Conservation (phyloP, 2,329 filamentous ascomycete species). For the Curvularia sp. region DNA sequence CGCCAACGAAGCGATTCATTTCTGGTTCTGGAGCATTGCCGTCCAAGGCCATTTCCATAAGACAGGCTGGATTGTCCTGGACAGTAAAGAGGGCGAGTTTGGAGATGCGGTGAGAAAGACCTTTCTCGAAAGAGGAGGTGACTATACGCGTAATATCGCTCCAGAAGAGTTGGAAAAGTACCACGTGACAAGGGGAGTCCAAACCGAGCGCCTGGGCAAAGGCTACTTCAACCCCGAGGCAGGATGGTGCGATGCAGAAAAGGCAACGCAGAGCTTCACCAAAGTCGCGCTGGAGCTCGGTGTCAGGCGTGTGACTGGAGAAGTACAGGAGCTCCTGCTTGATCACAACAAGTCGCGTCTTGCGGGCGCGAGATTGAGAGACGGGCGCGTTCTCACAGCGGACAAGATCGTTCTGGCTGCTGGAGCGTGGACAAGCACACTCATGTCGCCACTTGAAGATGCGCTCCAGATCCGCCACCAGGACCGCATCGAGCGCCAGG, state of each 20-base stretch:
- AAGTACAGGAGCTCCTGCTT: constrained; percentile 55
- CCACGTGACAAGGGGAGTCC: constrained; percentile 47
- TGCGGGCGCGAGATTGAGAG: constrained; percentile 57
- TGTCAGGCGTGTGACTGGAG: constrained; percentile 55
- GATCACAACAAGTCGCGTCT: constrained; percentile 40
- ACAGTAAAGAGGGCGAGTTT: constrained; percentile 56
- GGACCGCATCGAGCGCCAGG: constrained; percentile 60
- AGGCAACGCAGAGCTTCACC: constrained; percentile 55
- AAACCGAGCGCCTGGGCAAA: constrained; percentile 30
- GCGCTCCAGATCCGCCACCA: constrained; percentile 52
- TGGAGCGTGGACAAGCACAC: constrained; percentile 63
- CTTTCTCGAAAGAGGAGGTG: constrained; percentile 54
- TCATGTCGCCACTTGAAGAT: constrained; percentile 61
- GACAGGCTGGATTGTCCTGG: constrained; percentile 65
- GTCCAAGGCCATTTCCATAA: constrained; percentile 59
- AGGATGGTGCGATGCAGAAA: constrained; percentile 62
- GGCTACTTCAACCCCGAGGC: constrained; percentile 60
- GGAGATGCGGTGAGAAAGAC: constrained; percentile 62
- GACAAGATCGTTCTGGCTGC: constrained; percentile 63
- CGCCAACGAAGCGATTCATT: constrained; percentile 50
- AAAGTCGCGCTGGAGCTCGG: constrained; percentile 54
- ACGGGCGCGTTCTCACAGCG: constrained; percentile 58
- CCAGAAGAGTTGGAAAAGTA: constrained; percentile 52
- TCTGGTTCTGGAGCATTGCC: constrained; percentile 50
- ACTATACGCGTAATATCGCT: constrained; percentile 50